phyloP scores from a whole-genome alignment of 2,329 filamentous ascomycete species.

The Alternaria sp. region DNA sequence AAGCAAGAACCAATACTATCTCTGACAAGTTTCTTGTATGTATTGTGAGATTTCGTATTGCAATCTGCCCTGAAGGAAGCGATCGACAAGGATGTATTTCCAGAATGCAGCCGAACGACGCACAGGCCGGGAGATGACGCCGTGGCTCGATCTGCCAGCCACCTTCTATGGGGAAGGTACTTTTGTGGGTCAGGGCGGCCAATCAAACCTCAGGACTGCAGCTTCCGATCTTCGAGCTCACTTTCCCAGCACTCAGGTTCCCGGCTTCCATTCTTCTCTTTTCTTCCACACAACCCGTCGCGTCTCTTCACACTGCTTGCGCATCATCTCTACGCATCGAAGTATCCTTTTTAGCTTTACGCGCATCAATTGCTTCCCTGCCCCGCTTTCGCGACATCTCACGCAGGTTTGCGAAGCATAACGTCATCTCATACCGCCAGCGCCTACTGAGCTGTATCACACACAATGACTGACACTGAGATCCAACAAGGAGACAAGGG shows the following conservation, averaged over 20 bases:
- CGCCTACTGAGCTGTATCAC: constrained; percentile 20
- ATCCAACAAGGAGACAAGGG: constrained; percentile 51
- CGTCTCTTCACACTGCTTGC: constrained; percentile 30
- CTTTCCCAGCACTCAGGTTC: constrained; percentile 28
- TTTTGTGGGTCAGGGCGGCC: constrained; percentile 20
- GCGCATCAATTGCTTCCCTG: constrained; percentile 36
- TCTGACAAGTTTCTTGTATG: background rate
- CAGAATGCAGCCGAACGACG: constrained; percentile 10
- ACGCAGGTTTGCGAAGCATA: constrained; percentile 33
- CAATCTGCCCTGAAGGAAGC: background rate
- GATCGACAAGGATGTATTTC: constrained; percentile 13
- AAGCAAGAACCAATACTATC: background rate
- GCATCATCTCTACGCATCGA: constrained; percentile 32
- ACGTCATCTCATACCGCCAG: constrained; percentile 41
- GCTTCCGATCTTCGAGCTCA: constrained; percentile 43
- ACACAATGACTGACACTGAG: constrained; percentile 47
- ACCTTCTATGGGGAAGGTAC: constrained; percentile 6
- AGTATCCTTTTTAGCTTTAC: constrained; percentile 24
- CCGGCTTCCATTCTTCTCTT: constrained; percentile 28
- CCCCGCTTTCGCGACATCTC: constrained; percentile 30
- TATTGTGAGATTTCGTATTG: background rate
- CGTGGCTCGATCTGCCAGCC: constrained; percentile 34
- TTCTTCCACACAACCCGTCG: constrained; percentile 30
- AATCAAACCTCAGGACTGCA: constrained; percentile 40
- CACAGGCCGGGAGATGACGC: constrained; percentile 38